Base-by-base conservation (phyloP, 768 basidiomycete species). In the Hygrophoropsis aurantiaca region DNA sequence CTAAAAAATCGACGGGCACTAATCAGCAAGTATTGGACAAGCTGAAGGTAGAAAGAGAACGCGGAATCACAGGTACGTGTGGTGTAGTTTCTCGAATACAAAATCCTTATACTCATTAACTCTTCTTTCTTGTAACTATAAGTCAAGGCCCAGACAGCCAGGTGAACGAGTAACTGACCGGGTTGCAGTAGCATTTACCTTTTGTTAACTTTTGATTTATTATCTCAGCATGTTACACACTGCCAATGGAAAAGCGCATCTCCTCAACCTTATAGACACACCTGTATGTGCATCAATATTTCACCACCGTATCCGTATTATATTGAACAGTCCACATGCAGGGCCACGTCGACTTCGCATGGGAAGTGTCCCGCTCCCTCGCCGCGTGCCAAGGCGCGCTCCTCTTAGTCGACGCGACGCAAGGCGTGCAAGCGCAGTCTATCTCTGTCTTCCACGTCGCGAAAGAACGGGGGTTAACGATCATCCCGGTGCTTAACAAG, bases 301-400 rank as follows among this genome's bases (percentile, higher is more conserved):
- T 13, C 16, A 9, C 19, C 8, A 42, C 41, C 16, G 4, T 20
- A 5, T 27, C 41, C 18, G 13, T 2, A 19, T 13, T 26, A 11
- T 13, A 11, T 25, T 46, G 32, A 18, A 7, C 41, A 2, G n/a
- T 35, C 5, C 19, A 45, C 54, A 24, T 13, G 7, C 53, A 89
- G 81, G 94, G 97, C 2, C 97, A 99, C 68, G 97, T 97, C 30
- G 97, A 99, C 71, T 99, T 99, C 68, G 81, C 91, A 48, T 97
- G 93, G 84, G 95, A 98, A 67, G 92, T 99, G 26, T 87, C 92
- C 13, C 81, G 97, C 40, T 93, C 90, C 21, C 70, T 98, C 33
- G 85, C 92, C 3, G 93, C 95, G 25, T 97, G 90, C 55, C 90
- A 99, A 70, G 97, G 97, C 8, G 95, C 91, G 9, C 63, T 85